Evolutionary conservation across 768 basidiomycete species (phyloP).

Genomic region (Sarcodon aspratus): DNA sequence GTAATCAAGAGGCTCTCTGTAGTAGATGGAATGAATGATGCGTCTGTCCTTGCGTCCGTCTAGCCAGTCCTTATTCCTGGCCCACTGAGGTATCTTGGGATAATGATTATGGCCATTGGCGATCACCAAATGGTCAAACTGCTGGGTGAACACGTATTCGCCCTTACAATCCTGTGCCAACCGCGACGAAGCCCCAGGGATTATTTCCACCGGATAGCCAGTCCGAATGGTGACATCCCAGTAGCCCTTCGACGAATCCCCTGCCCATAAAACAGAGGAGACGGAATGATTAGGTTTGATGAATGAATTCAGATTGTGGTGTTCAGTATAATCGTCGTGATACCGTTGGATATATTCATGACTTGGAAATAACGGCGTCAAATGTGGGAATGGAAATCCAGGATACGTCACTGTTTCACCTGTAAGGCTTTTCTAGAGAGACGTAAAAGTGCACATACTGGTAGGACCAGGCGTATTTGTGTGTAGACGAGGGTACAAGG

Average conservation of each 20-base stretch:
- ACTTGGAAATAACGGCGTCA: conserved; percentile 38
- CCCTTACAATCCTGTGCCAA: background rate
- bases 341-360: conserved; percentile 36
- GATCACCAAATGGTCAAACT: conserved; percentile 43
- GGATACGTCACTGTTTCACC: conserved; percentile 34
- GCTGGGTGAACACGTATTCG: background rate
- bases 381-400: conserved; percentile 37
- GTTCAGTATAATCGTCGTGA: conserved; percentile 29
- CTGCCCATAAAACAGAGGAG: conserved; percentile 30
- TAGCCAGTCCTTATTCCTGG: conserved; percentile 40
- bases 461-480: conserved; percentile 46
- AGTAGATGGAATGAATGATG: conserved; percentile 43
- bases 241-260: conserved; percentile 21
- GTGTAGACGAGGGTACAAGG: conserved; percentile 39
- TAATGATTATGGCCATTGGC: conserved; percentile 47
- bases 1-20: conserved; percentile 34
- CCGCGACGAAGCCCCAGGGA: conserved; percentile 5
- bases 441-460: conserved; percentile 10
- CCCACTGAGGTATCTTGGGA: conserved; percentile 32
- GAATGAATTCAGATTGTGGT: conserved; percentile 25
- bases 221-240: conserved; percentile 32
- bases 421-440: background rate
- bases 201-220: conserved; percentile 8
- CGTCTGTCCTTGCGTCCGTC: conserved; percentile 19
- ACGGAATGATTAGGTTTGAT: conserved; percentile 34